These are phyloP conservation scores for Ophiostoma angusticollis DNA, from an alignment of 2,329 filamentous ascomycete genomes.

Conservation along the genomic window DNA sequence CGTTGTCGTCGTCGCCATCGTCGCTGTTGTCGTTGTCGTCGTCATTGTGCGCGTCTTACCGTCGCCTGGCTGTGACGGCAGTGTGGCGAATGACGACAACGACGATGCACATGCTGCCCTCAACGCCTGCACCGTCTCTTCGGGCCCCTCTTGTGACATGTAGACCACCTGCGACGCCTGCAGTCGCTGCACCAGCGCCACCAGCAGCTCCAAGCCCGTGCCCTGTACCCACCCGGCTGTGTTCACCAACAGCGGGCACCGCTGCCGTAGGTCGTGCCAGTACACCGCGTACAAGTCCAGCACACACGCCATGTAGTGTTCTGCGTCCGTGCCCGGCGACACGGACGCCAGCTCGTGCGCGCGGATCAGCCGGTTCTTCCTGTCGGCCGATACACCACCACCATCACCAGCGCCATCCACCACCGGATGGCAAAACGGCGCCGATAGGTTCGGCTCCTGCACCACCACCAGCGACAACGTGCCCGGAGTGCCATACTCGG, in stretches of 20 bases:
- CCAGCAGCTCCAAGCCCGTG: slow-evolving; percentile 52
- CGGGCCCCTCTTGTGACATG: slow-evolving; percentile 51
- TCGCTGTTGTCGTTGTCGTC: too few species aligned
- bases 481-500: slow-evolving; percentile 59
- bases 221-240: slow-evolving; percentile 63
- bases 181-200: slow-evolving; percentile 39
- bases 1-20: too few species aligned
- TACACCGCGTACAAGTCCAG: slow-evolving; percentile 50
- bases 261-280: slow-evolving; percentile 27
- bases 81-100: slow-evolving; percentile 26
- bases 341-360: slow-evolving; percentile 55
- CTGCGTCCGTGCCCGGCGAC: slow-evolving; percentile 52
- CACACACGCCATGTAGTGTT: slow-evolving; percentile 52
- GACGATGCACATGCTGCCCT: slow-evolving; percentile 26
- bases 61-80: slow-evolving; percentile 49
- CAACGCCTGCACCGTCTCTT: slow-evolving; percentile 42
- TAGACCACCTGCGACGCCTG: slow-evolving; percentile 52
- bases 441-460: slow-evolving; percentile 46
- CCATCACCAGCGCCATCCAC: too few species aligned
- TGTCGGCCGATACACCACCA: slow-evolving; percentile 18
- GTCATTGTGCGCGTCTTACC: slow-evolving; percentile 44
- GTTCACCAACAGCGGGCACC: slow-evolving; percentile 54
- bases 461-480: slow-evolving; percentile 55
- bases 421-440: slow-evolving; percentile 53
- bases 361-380: slow-evolving; percentile 32